Percentiles rank a stretch among this genome's conserved stretches.
These are phyloP conservation scores for Phaffia rhodozyma DNA, from an alignment of 1,284 basidiomycete species.

Conservation along the genomic window DNA sequence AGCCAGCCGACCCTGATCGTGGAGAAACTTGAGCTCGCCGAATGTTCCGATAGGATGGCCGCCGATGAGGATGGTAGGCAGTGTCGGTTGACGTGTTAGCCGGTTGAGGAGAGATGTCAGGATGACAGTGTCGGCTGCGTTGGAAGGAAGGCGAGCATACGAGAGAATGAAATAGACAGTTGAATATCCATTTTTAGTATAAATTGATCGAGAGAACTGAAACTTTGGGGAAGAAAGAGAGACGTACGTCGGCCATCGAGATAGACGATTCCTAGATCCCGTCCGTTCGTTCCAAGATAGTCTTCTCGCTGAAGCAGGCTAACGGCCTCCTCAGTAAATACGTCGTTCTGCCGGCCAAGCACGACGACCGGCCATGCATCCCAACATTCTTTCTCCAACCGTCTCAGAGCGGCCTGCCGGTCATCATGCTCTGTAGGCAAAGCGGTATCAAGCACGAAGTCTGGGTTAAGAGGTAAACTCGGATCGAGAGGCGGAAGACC, in stretches of 20 bases:
- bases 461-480: constrained; percentile 52
- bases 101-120: constrained; percentile 40
- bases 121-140: constrained; percentile 38
- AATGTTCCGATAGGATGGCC: constrained; percentile 48
- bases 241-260: constrained; percentile 12
- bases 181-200: not conserved
- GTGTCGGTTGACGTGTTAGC: constrained; percentile 43
- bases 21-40: constrained; percentile 33
- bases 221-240: not conserved
- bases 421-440: constrained; percentile 44
- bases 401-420: constrained; percentile 27
- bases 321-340: not conserved
- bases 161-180: not conserved
- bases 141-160: not conserved
- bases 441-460: constrained; percentile 63
- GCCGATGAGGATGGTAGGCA: constrained; percentile 55
- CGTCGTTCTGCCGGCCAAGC: constrained; percentile 33
- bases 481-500: constrained; percentile 58
- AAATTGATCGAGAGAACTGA: not conserved
- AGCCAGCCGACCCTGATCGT: no score
- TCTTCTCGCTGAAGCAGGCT: constrained; percentile 3
- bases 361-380: constrained; percentile 51
- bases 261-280: constrained; percentile 4
- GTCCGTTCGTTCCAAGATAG: constrained; percentile 10
- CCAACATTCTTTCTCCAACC: constrained; percentile 13